Evolutionary conservation across 2,329 filamentous ascomycete genomes (phyloP).

Genomic region (Blumeriella jaapii): DNA sequence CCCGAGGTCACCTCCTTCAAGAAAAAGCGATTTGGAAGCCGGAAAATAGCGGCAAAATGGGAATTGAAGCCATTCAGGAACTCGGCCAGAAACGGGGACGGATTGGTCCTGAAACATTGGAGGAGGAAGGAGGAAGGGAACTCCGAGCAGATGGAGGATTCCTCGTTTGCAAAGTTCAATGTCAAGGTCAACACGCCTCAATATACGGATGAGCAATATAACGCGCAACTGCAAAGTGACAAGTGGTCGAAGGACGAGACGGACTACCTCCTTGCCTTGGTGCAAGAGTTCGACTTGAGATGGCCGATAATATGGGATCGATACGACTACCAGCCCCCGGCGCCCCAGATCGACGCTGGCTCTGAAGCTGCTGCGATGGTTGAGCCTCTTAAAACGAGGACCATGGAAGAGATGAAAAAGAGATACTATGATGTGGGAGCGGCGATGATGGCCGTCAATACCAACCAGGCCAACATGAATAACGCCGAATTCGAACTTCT

Average conservation of each 20-base stretch:
- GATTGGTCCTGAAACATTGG: slow-evolving; percentile 69
- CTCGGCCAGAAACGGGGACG: slow-evolving; percentile 57
- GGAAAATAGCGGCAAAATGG: slow-evolving; percentile 51
- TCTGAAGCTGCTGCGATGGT: slow-evolving; percentile 40
- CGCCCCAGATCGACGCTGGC: slow-evolving; percentile 32
- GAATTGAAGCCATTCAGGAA: slow-evolving; percentile 63
- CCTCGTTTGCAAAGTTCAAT: slow-evolving; percentile 76
- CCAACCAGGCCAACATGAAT: slow-evolving; percentile 78
- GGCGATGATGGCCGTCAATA: slow-evolving; percentile 69
- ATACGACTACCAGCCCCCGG: slow-evolving; percentile 59
- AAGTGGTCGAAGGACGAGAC: slow-evolving; percentile 92
- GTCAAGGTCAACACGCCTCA: slow-evolving; percentile 65
- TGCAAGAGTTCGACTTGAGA: slow-evolving; percentile 69
- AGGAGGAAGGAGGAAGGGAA: slow-evolving; percentile 47
- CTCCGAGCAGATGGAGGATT: slow-evolving; percentile 39
- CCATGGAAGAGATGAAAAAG: slow-evolving; percentile 82
- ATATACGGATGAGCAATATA: slow-evolving; percentile 83
- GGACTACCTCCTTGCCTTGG: slow-evolving; percentile 72
- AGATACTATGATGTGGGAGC: slow-evolving; percentile 83
- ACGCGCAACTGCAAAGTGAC: slow-evolving; percentile 55
- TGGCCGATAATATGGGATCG: slow-evolving; percentile 91
- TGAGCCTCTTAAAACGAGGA: slow-evolving; percentile 40
- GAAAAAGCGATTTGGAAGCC: slow-evolving; percentile 41
- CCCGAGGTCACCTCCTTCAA: slow-evolving; percentile 49
- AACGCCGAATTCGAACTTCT: slow-evolving; percentile 71